Evolutionary conservation across 1,284 basidiomycete genomes (phyloP), one percentile per base, ranked within the genome.

Genomic region (Ceratobasidium sp.): DNA sequence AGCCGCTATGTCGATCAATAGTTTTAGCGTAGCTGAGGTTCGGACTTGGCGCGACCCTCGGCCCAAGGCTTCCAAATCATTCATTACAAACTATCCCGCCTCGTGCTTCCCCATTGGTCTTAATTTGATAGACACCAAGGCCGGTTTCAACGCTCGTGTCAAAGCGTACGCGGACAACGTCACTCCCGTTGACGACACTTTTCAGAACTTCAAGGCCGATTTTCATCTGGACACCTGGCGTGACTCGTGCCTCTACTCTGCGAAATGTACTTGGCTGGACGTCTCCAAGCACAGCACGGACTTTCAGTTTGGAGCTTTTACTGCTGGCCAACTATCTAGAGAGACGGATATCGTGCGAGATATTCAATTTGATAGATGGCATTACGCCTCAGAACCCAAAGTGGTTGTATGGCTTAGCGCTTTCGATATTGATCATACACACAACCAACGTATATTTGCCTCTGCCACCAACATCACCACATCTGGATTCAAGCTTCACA

Each of bases 191-290:
- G n/a, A 27, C 0, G 25, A 8, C 27, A 49, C 12, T 12, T 32
- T 50, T 50, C 3, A 7, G n/a, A 35, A 1, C 47, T 42, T 31
- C 17, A n/a, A n/a, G n/a, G 29, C 34, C 3, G 13, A 22, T 15
- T 42, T 52, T 3, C 47, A 65, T 47, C 54, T 71, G 17, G 70
- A 69, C 10, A 27, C 71, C 8, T 72, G 68, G 68, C 43, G 13
- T 31, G 68, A 57, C 29, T 42, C 53, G 10, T 35, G 40, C 20
- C 45, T 69, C 7, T 69, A 69, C 60, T 42, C 70, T 1, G 68
- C 34, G 31, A 60, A 53, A 13, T 34, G 49, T n/a, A 53, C 34
- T 22, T 69, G 60, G 54, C 68, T 69, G 53, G n/a, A n/a, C n/a
- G n/a, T n/a, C n/a, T n/a, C n/a, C n/a, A n/a, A n/a, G n/a, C n/a